Percentiles rank a stretch among this genome's conserved stretches.
Evolutionary conservation across 1,284 basidiomycete species (phyloP).

Genomic region (Ganoderma resinaceum): DNA sequence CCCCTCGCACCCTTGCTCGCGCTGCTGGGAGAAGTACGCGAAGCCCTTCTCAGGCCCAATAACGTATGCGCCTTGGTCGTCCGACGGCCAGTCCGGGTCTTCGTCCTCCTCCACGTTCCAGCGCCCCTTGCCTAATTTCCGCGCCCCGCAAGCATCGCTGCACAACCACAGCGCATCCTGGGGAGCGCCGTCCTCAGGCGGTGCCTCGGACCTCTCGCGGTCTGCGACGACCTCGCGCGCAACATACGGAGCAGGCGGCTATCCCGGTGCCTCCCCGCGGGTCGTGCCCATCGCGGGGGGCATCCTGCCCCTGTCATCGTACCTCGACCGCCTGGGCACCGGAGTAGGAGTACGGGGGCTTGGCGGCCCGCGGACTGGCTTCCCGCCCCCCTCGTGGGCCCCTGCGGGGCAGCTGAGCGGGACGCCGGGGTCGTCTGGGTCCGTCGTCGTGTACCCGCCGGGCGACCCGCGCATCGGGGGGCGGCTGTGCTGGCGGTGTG

Average conservation of each 20-base stretch:
- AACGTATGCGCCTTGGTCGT: slow-evolving; percentile 56
- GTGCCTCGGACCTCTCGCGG: slow-evolving; percentile 26
- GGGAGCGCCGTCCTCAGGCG: slow-evolving; percentile 23
- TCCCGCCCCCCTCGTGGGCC: slow-evolving; percentile 27
- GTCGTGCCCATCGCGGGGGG: slow-evolving; percentile 35
- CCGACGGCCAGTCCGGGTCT: slow-evolving; percentile 29
- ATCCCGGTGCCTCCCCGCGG: slow-evolving; percentile 33
- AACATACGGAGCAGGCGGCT: slow-evolving; percentile 14
- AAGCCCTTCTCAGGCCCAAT: slow-evolving; percentile 66
- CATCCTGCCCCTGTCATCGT: slow-evolving; percentile 35
- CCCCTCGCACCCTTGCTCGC: slow-evolving; percentile 68
- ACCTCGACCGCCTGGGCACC: slow-evolving; percentile 29
- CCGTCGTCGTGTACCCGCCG: slow-evolving; percentile 55
- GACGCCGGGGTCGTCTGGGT: slow-evolving; percentile 44
- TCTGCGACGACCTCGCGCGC: slow-evolving; percentile 32
- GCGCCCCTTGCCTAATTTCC: slow-evolving; percentile 44
- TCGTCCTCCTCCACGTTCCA: slow-evolving; percentile 45
- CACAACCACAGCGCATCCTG: slow-evolving; percentile 29
- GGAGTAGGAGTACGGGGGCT: background rate
- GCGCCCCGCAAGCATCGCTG: slow-evolving; percentile 33
- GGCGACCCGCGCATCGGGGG: slow-evolving; percentile 81
- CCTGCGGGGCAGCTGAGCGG: slow-evolving; percentile 10
- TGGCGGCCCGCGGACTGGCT: slow-evolving; percentile 12
- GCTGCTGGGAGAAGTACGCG: slow-evolving; percentile 74
- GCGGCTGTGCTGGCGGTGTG: slow-evolving; percentile 66